Evolutionary conservation across 768 basidiomycete species (phyloP).

Genomic region (Cytidiella melzeri): DNA sequence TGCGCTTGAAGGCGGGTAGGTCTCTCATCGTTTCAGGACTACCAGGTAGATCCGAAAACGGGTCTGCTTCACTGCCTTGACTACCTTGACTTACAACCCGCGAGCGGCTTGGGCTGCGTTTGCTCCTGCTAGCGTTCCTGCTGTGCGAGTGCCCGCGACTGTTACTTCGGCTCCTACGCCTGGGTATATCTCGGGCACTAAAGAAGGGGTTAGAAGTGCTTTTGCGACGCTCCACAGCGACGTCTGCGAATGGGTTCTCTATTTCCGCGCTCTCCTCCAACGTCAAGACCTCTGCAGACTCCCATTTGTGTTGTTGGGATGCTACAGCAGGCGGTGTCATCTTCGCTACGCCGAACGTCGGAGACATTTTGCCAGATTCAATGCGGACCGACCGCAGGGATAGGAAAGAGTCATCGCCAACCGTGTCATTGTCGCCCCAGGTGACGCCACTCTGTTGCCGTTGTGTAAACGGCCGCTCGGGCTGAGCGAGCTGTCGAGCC

Average conservation of each 20-base stretch:
- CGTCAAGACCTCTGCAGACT: slow-evolving; percentile 60
- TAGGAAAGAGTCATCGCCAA: slow-evolving; percentile 42
- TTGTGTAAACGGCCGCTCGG: slow-evolving; percentile 39
- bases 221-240: slow-evolving; percentile 27
- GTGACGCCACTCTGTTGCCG: slow-evolving; percentile 37
- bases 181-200: slow-evolving; percentile 30
- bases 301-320: slow-evolving; percentile 53
- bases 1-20: slow-evolving; percentile 17
- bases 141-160: slow-evolving; percentile 13
- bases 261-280: slow-evolving; percentile 27
- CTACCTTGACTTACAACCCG: slow-evolving; percentile 4
- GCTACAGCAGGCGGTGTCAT: slow-evolving; percentile 54
- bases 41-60: slow-evolving; percentile 35
- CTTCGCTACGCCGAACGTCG: slow-evolving; percentile 45
- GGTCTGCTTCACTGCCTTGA: slow-evolving; percentile 24
- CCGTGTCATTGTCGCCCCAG: slow-evolving; percentile 48
- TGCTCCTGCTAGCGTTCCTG: slow-evolving; percentile 13
- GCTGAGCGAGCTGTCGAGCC: slow-evolving; percentile 44
- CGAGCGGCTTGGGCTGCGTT: slow-evolving; percentile 8
- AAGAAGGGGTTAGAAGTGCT: slow-evolving; percentile 41
- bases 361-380: slow-evolving; percentile 42
- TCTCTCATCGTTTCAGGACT: slow-evolving; percentile 7
- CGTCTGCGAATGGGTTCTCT: slow-evolving; percentile 31
- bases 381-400: slow-evolving; percentile 38
- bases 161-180: slow-evolving; percentile 24